Conservation (phyloP, 1,284 basidiomycete genomes). For the Peniophora sp. region DNA sequence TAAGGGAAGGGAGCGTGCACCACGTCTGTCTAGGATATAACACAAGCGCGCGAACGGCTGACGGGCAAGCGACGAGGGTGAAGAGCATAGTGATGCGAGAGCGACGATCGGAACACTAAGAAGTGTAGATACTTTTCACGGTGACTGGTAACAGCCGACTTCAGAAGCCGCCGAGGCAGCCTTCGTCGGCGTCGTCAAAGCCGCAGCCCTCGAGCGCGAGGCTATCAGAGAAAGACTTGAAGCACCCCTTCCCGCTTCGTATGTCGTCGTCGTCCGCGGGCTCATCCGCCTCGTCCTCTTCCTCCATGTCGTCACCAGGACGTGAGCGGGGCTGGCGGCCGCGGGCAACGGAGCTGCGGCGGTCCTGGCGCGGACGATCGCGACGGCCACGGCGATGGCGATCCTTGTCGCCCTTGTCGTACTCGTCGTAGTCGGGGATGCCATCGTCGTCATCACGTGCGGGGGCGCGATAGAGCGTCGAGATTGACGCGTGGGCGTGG, state of each 20-base stretch:
- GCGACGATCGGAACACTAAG: constrained; percentile 6
- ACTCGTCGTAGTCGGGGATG: constrained; percentile 11
- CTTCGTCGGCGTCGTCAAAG: constrained; percentile 19
- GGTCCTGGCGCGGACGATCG: constrained; percentile 5
- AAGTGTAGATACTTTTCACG: constrained; percentile 1
- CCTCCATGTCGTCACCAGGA: constrained; percentile 1
- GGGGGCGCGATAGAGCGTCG: constrained; percentile 12
- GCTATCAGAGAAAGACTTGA: constrained; percentile 17
- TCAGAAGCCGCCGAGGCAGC: constrained; percentile 30
- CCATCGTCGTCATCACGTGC: constrained; percentile 9
- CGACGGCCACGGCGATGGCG: constrained; percentile 10
- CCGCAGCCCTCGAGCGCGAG: constrained; percentile 13
- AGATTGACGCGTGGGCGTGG: neutral
- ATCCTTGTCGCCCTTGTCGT: constrained; percentile 5
- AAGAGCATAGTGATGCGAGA: constrained; percentile 3
- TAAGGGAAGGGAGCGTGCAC: neutral
- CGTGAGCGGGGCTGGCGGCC: constrained; percentile 11
- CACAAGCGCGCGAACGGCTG: too few relatives aligned
- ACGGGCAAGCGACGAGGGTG: constrained; percentile 2
- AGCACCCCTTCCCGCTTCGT: constrained; percentile 12
- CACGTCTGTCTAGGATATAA: constrained; percentile 1
- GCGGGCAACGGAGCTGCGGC: constrained; percentile 6
- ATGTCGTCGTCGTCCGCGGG: constrained; percentile 15
- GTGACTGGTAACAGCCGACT: neutral
- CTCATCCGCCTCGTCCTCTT: constrained; percentile 12